Evolutionary conservation across 164 flowering plant species (phyloP).

Genomic region (Stephania cephalantha): DNA sequence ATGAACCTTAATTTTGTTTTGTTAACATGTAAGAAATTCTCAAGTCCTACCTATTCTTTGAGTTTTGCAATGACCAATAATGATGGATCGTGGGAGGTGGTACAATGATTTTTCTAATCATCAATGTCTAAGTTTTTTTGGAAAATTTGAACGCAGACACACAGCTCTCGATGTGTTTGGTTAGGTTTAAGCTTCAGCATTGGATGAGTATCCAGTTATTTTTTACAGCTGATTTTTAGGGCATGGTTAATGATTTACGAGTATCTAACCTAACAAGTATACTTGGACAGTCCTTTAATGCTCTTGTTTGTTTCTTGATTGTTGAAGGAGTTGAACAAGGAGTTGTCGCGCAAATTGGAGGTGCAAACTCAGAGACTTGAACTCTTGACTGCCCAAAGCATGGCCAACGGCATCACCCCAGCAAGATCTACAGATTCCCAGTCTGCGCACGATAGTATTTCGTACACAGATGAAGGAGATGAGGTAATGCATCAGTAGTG

Average conservation of each 20-base stretch:
- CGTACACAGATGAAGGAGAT: constrained; percentile 91
- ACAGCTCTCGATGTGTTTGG: too few relatives aligned
- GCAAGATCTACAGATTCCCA: constrained; percentile 38
- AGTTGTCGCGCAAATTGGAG: constrained; percentile 79
- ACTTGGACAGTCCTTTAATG: not conserved
- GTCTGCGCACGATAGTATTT: constrained; percentile 28
- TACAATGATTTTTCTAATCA: too few relatives aligned
- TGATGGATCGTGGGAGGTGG: too few relatives aligned
- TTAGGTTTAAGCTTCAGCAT: too few relatives aligned
- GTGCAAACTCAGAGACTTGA: constrained; percentile 89
- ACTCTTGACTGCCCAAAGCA: constrained; percentile 83
- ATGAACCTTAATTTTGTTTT: not conserved
- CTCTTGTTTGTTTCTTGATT: constrained; percentile 8
- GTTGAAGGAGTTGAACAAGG: constrained; percentile 79
- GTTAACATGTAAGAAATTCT: too few relatives aligned
- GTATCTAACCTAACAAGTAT: not conserved
- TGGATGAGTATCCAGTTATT: not conserved
- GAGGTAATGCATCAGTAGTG: constrained; percentile 50
- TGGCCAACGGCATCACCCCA: constrained; percentile 45
- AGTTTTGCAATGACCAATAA: too few relatives aligned
- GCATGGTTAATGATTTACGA: not conserved
- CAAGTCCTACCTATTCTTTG: too few relatives aligned
- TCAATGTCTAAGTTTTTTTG: too few relatives aligned
- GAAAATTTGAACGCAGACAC: too few relatives aligned
- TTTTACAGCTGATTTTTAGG: not conserved